These are phyloP conservation scores for Pueraria montana DNA, from an alignment of 306 rosid genomes.

Conservation along the genomic window DNA sequence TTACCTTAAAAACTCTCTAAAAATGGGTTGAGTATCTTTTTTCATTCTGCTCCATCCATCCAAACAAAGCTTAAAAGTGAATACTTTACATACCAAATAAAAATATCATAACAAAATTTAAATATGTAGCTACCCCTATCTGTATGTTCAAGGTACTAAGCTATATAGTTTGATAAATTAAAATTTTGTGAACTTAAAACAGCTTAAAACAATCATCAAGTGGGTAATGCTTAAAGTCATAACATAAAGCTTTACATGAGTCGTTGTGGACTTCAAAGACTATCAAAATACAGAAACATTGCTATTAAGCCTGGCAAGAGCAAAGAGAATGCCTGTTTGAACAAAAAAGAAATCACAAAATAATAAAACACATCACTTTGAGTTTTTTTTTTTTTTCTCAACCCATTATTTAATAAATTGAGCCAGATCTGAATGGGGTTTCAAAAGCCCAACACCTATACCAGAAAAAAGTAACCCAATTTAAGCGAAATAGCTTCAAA, in stretches of 20 bases:
- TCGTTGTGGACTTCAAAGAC: neutral
- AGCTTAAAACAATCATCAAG: constrained; percentile 8
- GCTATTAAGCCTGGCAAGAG: neutral
- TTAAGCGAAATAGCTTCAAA: constrained; percentile 23
- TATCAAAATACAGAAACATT: neutral
- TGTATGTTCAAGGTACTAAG: constrained; percentile 8
- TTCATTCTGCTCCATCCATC: constrained; percentile 1
- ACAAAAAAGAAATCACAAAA: constrained; percentile 1
- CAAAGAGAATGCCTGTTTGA: neutral
- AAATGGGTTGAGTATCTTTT: constrained; percentile 15
- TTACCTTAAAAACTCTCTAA: neutral
- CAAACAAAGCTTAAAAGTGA: constrained; percentile 25
- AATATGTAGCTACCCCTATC: neutral
- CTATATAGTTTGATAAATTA: neutral
- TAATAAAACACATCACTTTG: neutral
- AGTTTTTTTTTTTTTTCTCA: neutral
- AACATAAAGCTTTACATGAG: neutral
- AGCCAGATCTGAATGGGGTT: neutral
- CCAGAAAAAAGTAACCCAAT: neutral
- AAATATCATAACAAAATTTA: neutral
- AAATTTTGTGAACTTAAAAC: neutral
- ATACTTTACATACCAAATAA: neutral
- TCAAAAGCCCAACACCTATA: neutral
- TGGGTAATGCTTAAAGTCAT: constrained; percentile 4
- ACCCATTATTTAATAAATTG: constrained; percentile 5